phyloP scores from a whole-genome alignment of 768 basidiomycete genomes.

The Pleurotus citrinopileatus region DNA sequence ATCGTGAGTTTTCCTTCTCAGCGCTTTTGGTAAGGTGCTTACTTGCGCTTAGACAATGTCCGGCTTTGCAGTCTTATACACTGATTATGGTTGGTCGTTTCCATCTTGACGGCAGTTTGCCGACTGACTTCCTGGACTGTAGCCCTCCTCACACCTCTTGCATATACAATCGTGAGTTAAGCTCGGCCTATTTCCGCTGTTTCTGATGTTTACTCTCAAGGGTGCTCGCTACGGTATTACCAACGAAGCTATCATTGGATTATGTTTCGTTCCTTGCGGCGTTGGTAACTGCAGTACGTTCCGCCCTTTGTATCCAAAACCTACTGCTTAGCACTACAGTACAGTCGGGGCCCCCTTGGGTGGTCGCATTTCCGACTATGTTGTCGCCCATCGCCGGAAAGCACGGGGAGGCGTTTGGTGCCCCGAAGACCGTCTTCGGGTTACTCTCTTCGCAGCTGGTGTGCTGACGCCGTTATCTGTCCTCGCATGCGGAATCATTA shows the following conservation, averaged over 20 bases:
- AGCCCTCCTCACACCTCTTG: slow-evolving; percentile 58
- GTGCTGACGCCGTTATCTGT: slow-evolving; percentile 54
- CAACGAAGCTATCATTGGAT: slow-evolving; percentile 56
- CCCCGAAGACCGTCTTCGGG: slow-evolving; percentile 68
- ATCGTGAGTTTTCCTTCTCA: slow-evolving; percentile 39
- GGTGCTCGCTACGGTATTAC: slow-evolving; percentile 53
- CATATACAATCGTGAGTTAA: slow-evolving; percentile 60
- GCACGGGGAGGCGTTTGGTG: slow-evolving; percentile 55
- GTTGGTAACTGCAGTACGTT: slow-evolving; percentile 55
- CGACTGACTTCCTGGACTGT: slow-evolving; percentile 13
- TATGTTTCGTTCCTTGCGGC: slow-evolving; percentile 59
- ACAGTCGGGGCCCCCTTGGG: slow-evolving; percentile 62
- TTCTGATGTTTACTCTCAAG: slow-evolving; percentile 26
- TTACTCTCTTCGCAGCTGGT: slow-evolving; percentile 41
- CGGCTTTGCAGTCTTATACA: slow-evolving; percentile 25
- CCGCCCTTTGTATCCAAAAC: background rate
- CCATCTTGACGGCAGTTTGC: background rate
- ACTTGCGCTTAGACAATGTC: slow-evolving; percentile 24
- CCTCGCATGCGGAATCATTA: slow-evolving; percentile 46
- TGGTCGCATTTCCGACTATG: slow-evolving; percentile 55
- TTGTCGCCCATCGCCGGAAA: slow-evolving; percentile 45
- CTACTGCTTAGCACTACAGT: too few relatives aligned
- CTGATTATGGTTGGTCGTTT: slow-evolving; percentile 38
- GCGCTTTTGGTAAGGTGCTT: background rate
- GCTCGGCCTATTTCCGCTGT: background rate